These are phyloP conservation scores for Hyphopichia pseudoburtonii DNA, from an alignment of 1,139 yeast genomes.

Conservation along the genomic window DNA sequence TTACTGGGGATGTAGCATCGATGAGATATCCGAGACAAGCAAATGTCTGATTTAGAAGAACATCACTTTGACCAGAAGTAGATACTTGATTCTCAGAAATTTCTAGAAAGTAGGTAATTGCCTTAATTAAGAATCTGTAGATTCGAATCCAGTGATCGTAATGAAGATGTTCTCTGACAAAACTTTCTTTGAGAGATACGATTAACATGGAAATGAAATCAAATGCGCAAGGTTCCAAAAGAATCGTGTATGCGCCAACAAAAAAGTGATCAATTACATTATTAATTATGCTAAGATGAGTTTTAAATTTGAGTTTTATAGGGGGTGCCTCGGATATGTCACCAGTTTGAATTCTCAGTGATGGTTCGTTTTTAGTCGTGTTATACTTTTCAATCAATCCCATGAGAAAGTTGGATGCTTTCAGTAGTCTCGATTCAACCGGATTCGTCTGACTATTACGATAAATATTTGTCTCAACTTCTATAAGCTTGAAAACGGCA, in stretches of 20 bases:
- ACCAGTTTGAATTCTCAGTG: not conserved
- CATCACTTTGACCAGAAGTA: conserved; percentile 1
- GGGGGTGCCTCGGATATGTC: not conserved
- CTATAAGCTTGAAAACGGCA: conserved; percentile 40
- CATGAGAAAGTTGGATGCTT: conserved; percentile 39
- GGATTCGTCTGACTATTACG: conserved; percentile 26
- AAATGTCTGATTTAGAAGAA: not conserved
- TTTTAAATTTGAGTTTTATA: conserved; percentile 29
- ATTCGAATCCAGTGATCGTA: conserved; percentile 29
- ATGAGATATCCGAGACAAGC: not conserved
- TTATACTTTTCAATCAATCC: conserved; percentile 27
- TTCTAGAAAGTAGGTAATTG: not conserved
- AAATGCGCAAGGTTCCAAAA: conserved; percentile 35
- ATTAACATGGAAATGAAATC: conserved; percentile 33
- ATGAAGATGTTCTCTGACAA: conserved; percentile 41
- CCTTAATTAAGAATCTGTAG: conserved; percentile 21
- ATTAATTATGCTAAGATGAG: conserved; percentile 25
- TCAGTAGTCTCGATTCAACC: conserved; percentile 40
- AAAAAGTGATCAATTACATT: conserved; percentile 21
- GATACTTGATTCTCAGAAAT: not conserved
- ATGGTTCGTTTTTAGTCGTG: no score
- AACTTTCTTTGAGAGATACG: conserved; percentile 25
- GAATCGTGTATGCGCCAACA: conserved; percentile 8
- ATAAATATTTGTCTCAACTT: conserved; percentile 39
- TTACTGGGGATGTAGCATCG: conserved; percentile 7